Evolutionary conservation across 2,329 filamentous ascomycete species (phyloP), one percentile per base, ranked within the genome.

Genomic region (Kalaharituber pfeilii): DNA sequence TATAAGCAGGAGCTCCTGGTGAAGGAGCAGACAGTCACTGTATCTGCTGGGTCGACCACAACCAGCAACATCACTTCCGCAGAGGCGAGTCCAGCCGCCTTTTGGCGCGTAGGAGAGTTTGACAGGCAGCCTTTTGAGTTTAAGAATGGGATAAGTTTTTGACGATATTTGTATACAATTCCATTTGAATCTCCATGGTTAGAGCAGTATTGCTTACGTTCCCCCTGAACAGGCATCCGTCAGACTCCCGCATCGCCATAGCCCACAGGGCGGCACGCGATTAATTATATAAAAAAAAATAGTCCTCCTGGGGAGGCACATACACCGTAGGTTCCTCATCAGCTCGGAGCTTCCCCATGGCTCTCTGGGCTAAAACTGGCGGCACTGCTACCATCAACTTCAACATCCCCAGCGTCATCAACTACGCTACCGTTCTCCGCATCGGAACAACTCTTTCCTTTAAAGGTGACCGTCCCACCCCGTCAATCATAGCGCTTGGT

Each of bases 161-260:
- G n/a, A n/a, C n/a, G n/a, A n/a, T n/a, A n/a, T n/a, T n/a, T n/a
- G n/a, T n/a, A n/a, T n/a, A n/a, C n/a, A n/a, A n/a, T n/a, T n/a
- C n/a, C n/a, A n/a, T n/a, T n/a, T n/a, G n/a, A n/a, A n/a, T n/a
- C n/a, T n/a, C n/a, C n/a, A n/a, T n/a, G n/a, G n/a, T n/a, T n/a
- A n/a, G n/a, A n/a, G n/a, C n/a, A n/a, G n/a, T n/a, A n/a, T n/a
- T n/a, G n/a, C n/a, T n/a, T n/a, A n/a, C n/a, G n/a, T n/a, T n/a
- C n/a, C n/a, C n/a, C n/a, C n/a, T n/a, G n/a, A n/a, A n/a, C 51
- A 83, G 83, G 80, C 80, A 84, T 64, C 80, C 80, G 2, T 77
- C 76, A 3, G 80, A 82, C 66, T 68, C 67, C 36, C 75, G 80
- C 62, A 83, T 83, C n/a, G n/a, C n/a, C n/a, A n/a, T n/a, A n/a